Evolutionary conservation across 2,329 filamentous ascomycete genomes (phyloP).

Genomic region (Xylaria multiplex): DNA sequence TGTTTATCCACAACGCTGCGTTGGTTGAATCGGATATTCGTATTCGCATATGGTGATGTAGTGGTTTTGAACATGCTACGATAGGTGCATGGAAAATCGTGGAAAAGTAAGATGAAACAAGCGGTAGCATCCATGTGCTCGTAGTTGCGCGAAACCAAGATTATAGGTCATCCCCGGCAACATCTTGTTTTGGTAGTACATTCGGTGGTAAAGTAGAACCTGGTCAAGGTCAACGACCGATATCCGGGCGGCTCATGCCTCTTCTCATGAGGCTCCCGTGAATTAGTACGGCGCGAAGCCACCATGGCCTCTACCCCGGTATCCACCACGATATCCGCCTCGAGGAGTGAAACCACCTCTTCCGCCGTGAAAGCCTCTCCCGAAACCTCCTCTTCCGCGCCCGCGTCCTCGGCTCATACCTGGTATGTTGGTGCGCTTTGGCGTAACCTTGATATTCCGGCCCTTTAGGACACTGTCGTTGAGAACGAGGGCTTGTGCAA

Average conservation of each 20-base stretch:
- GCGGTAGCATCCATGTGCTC: slow-evolving; percentile 11
- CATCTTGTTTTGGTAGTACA: slow-evolving; percentile 33
- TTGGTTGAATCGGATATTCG: slow-evolving; percentile 20
- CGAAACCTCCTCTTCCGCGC: slow-evolving; percentile 61
- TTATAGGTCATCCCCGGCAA: slow-evolving; percentile 22
- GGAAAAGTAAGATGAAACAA: slow-evolving; percentile 29
- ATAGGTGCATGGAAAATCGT: slow-evolving; percentile 17
- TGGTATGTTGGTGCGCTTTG: slow-evolving; percentile 96
- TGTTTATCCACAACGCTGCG: slow-evolving; percentile 21
- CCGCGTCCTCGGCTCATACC: slow-evolving; percentile 87
- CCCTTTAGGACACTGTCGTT: slow-evolving; percentile 97
- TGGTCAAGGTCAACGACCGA: slow-evolving; percentile 15
- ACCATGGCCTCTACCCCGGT: slow-evolving; percentile 66
- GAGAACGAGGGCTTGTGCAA: slow-evolving; percentile 90
- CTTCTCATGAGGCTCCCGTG: background rate
- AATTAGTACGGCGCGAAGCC: slow-evolving; percentile 72
- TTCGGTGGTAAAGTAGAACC: slow-evolving; percentile 15
- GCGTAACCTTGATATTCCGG: slow-evolving; percentile 91
- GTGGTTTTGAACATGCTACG: slow-evolving; percentile 18
- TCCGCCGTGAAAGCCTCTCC: slow-evolving; percentile 63
- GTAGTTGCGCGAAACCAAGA: slow-evolving; percentile 11
- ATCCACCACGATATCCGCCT: slow-evolving; percentile 70
- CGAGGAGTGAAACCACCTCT: slow-evolving; percentile 60
- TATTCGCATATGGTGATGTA: slow-evolving; percentile 28
- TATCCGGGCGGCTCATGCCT: slow-evolving; percentile 7